phyloP scores from a whole-genome alignment of 805 yeast species.

The Clavispora fructus region DNA sequence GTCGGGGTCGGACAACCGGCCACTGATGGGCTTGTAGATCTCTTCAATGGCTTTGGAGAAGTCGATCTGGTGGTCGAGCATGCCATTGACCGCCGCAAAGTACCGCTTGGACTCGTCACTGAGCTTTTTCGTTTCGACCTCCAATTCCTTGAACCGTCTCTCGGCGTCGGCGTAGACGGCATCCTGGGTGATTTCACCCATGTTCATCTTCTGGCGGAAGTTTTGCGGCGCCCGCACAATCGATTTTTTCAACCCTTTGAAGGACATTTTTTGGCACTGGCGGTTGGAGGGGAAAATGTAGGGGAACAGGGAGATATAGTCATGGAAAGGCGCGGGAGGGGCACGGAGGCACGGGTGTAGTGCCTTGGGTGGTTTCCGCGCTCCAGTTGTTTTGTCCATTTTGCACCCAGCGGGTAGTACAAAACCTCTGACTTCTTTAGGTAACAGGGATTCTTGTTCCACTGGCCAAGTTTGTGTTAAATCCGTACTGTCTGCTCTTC shows the following conservation, averaged over 20 bases:
- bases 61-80: slow-evolving; percentile 90
- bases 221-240: slow-evolving; percentile 86
- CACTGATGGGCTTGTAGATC: slow-evolving; percentile 92
- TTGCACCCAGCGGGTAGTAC: not conserved
- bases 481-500: too few relatives aligned
- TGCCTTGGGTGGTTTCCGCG: not conserved
- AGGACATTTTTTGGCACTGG: slow-evolving; percentile 53
- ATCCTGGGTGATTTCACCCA: slow-evolving; percentile 62
- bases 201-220: slow-evolving; percentile 84
- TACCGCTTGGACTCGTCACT: slow-evolving; percentile 88
- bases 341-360: not conserved
- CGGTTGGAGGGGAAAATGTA: not conserved
- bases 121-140: slow-evolving; percentile 80
- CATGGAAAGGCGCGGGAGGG: not conserved
- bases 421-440: not conserved
- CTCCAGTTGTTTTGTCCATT: not conserved
- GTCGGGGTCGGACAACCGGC: slow-evolving; percentile 85
- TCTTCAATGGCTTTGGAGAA: slow-evolving; percentile 95
- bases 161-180: slow-evolving; percentile 94
- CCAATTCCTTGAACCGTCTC: slow-evolving; percentile 90
- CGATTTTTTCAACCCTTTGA: slow-evolving; percentile 81
- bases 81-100: slow-evolving; percentile 85
- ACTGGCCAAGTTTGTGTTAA: too few relatives aligned
- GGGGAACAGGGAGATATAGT: not conserved
- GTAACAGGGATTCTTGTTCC: too few relatives aligned